Evolutionary conservation across 202 grass and related monocot genomes (phyloP).

Genomic region (Digitaria exilis): DNA sequence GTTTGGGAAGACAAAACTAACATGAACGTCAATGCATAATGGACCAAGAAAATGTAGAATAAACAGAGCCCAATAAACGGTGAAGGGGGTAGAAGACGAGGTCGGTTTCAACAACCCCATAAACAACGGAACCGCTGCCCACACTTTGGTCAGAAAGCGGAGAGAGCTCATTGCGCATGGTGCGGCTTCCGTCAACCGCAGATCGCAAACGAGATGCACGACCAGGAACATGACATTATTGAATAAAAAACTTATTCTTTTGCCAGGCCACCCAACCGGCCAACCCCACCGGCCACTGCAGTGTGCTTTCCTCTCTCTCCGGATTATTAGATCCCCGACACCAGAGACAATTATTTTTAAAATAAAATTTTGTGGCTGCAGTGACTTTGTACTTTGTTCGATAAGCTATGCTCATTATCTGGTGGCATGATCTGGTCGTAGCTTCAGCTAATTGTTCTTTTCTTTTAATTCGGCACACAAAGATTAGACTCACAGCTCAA

Average conservation of each 20-base stretch:
- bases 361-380: not conserved
- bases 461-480: no score
- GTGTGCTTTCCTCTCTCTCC: not conserved
- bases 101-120: not conserved
- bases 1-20: not conserved
- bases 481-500: no score
- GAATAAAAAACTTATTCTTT: not conserved
- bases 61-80: not conserved
- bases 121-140: not conserved
- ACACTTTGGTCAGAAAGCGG: not conserved
- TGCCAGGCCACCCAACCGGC: not conserved
- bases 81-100: not conserved
- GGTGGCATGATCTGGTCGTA: no score
- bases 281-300: not conserved
- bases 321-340: not conserved
- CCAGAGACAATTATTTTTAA: not conserved
- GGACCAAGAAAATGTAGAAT: not conserved
- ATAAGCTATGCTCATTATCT: no score
- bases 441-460: no score
- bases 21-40: not conserved
- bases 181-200: not conserved
- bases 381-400: not conserved
- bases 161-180: not conserved
- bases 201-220: not conserved
- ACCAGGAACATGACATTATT: not conserved